Conservation (phyloP, 2,329 filamentous ascomycete genomes). For the Dryadomyces quercivorus region DNA sequence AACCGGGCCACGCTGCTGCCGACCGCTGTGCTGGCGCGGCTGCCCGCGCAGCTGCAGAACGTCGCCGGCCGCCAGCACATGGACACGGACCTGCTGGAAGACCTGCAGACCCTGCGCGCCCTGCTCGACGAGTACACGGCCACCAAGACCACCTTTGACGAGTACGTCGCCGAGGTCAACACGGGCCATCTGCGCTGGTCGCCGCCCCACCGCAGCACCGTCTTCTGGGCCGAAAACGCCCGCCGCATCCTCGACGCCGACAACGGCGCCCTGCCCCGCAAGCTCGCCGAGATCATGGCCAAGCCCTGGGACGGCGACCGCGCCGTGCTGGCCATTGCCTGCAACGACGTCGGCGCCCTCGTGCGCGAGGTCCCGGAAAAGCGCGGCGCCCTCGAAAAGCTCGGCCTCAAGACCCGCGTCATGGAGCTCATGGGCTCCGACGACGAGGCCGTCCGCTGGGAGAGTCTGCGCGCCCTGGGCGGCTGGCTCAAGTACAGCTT, state of each 20-base stretch:
- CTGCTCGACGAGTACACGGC: slow-evolving; percentile 56
- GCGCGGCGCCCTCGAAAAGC: slow-evolving; percentile 65
- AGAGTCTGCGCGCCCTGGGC: slow-evolving; percentile 72
- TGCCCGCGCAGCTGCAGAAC: slow-evolving; percentile 57
- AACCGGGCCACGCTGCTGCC: slow-evolving; percentile 67
- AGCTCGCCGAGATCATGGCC: slow-evolving; percentile 72
- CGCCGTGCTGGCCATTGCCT: slow-evolving; percentile 82
- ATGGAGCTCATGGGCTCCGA: slow-evolving; percentile 90
- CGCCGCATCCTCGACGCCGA: slow-evolving; percentile 75
- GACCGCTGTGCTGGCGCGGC: slow-evolving; percentile 71
- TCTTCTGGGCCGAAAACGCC: slow-evolving; percentile 89
- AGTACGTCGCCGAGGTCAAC: slow-evolving; percentile 78
- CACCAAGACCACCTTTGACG: slow-evolving; percentile 69
- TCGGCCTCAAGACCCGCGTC: slow-evolving; percentile 73
- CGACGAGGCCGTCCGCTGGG: slow-evolving; percentile 84
- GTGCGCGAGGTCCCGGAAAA: slow-evolving; percentile 86
- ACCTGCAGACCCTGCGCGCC: slow-evolving; percentile 47
- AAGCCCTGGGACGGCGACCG: slow-evolving; percentile 67
- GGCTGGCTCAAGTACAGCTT: slow-evolving; percentile 55
- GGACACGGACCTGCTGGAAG: slow-evolving; percentile 52
- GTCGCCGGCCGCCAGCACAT: slow-evolving; percentile 49
- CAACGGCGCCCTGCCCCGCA: slow-evolving; percentile 64
- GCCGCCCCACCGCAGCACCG: slow-evolving; percentile 72
- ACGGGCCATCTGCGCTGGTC: slow-evolving; percentile 87
- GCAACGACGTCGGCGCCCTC: slow-evolving; percentile 80